phyloP scores from a whole-genome alignment of 2,329 filamentous ascomycete genomes.

The Stemphylium lycopersici region DNA sequence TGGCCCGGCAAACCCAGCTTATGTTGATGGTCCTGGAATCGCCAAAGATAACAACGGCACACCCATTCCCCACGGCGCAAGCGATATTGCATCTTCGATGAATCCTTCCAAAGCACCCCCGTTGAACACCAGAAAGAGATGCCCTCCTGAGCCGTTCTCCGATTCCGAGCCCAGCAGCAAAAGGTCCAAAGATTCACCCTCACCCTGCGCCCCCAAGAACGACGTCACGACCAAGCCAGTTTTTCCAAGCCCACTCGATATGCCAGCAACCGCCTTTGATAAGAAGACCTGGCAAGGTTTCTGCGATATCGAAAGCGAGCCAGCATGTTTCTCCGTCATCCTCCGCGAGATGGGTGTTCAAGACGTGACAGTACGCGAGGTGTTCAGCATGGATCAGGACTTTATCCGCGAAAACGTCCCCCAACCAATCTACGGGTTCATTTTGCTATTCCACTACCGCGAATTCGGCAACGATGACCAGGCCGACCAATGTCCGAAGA shows the following conservation, averaged over 20 bases:
- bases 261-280: constrained; percentile 45
- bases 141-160: constrained; percentile 9
- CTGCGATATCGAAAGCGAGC: constrained; percentile 88
- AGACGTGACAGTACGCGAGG: constrained; percentile 75
- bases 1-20: background rate
- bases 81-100: background rate
- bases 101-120: constrained; percentile 3
- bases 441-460: constrained; percentile 81
- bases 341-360: constrained; percentile 77
- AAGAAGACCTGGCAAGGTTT: constrained; percentile 69
- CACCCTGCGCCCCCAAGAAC: background rate
- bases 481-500: constrained; percentile 63
- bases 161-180: constrained; percentile 21
- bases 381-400: constrained; percentile 70
- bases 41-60: background rate
- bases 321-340: constrained; percentile 84
- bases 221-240: background rate
- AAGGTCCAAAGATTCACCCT: constrained; percentile 21
- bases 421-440: constrained; percentile 72
- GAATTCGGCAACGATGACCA: constrained; percentile 58
- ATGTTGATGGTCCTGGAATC: background rate
- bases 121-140: constrained; percentile 24
- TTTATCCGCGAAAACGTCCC: constrained; percentile 35
- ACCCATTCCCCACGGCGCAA: background rate
- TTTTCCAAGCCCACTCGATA: constrained; percentile 36